Percentiles rank a stretch among this genome's conserved stretches.
Conservation (phyloP, 768 basidiomycete genomes). For the Lactarius hatsudake region DNA sequence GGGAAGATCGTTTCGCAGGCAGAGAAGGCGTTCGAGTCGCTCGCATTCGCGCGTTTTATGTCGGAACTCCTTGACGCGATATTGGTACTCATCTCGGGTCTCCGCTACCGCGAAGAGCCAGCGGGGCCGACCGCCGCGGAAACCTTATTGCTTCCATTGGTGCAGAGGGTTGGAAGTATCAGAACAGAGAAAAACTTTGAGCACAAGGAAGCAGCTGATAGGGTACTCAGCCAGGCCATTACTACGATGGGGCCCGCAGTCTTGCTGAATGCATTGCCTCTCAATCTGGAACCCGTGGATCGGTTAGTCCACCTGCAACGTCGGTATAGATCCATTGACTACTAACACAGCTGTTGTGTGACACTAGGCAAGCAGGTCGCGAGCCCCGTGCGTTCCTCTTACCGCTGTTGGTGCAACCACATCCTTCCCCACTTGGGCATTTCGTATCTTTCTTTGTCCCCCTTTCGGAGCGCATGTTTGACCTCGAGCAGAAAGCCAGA, state of each 20-base stretch:
- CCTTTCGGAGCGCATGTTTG: conserved; percentile 89
- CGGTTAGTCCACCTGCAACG: conserved; percentile 48
- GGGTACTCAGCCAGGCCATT: conserved; percentile 75
- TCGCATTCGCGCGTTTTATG: conserved; percentile 70
- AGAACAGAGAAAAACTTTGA: conserved; percentile 82
- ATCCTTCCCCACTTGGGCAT: conserved; percentile 78
- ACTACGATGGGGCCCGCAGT: conserved; percentile 81
- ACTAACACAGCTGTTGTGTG: not conserved
- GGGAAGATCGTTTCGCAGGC: conserved; percentile 61
- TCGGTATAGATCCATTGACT: not conserved
- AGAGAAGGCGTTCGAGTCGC: conserved; percentile 64
- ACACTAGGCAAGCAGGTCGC: conserved; percentile 58
- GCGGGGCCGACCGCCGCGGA: conserved; percentile 61
- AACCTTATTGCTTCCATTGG: conserved; percentile 61
- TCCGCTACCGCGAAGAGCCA: conserved; percentile 50
- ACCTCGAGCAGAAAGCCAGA: conserved; percentile 78
- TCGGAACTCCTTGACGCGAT: conserved; percentile 76
- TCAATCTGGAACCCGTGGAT: conserved; percentile 81
- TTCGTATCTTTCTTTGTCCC: conserved; percentile 92
- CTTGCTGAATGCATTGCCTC: conserved; percentile 68
- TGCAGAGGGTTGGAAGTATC: conserved; percentile 70
- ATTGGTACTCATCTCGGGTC: conserved; percentile 61
- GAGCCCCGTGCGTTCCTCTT: conserved; percentile 92
- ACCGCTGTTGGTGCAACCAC: conserved; percentile 77
- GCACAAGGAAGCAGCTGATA: conserved; percentile 84